Base-by-base conservation (phyloP, 2,329 filamentous ascomycete genomes). In the Paracamarosporium sp. region DNA sequence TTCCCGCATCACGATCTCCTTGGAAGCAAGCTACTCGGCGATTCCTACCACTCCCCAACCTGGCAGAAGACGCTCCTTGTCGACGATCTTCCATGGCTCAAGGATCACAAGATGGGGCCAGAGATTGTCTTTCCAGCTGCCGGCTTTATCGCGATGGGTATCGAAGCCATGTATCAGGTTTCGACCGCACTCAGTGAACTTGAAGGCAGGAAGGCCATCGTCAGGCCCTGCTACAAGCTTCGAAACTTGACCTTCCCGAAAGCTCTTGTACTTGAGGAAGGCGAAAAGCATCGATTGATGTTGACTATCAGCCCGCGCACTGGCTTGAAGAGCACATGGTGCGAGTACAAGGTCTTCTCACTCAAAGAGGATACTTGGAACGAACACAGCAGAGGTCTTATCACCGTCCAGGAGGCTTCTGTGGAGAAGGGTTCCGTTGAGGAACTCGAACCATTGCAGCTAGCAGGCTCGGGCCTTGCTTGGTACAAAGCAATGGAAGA, bases 41-140 rank as follows among this genome's bases (percentile, higher is more conserved):
- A n/a, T 79, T 79, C 44, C 67, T 80, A 36, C 11, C 15, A 47
- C 6, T 67, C 30, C n/a, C 45, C 22, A 22, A 17, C 36, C 12
- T 73, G 68, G 67, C 41, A 64, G 20, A 65, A 67, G 27, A 44
- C 56, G 17, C 47, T 71, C 11, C 43, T 50, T 24, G 27, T 50
- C 9, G 45, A 44, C 2, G 68, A 66, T 30, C 48, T 58, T 6
- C 66, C 69, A 2, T 76, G 71, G 71, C 36, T 71, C 11, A 30
- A 33, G 3, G 61, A 71, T 36, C 73, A 76, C 51, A 45, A 43
- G 20, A 59, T 71, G 27, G 48, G 50, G 5, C 58, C 57, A 12
- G 54, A 51, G 0, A 54, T 65, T 4, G 36, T 74, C 5, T 72
- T 60, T 50, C 72, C 73, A 1, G 73, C 59, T 9, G 64, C 71